phyloP scores from a whole-genome alignment of 768 basidiomycete species.

The Dacryopinax spathularia region DNA sequence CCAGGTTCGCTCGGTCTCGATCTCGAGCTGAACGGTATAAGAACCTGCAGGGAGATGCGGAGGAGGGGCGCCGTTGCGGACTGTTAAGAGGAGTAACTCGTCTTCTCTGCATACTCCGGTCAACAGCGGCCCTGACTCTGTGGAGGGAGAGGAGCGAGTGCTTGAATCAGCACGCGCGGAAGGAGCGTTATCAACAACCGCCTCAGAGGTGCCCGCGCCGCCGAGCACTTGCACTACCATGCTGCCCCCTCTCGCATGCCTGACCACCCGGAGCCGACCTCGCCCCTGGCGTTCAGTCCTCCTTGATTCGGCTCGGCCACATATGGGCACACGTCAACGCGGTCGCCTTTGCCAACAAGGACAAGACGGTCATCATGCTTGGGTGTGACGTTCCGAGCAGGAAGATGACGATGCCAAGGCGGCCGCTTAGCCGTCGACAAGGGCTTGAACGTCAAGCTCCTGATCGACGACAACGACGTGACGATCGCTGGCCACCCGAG shows the following conservation, averaged over 20 bases:
- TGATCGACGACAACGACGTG: conserved; percentile 85
- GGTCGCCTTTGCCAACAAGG: conserved; percentile 61
- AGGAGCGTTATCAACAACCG: too few species aligned
- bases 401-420: conserved; percentile 87
- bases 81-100: too few species aligned
- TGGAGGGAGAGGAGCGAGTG: too few species aligned
- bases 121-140: too few species aligned
- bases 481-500: conserved; percentile 88
- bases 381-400: conserved; percentile 81
- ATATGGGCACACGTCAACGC: conserved; percentile 85
- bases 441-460: conserved; percentile 64
- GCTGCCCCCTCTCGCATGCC: conserved; percentile 76
- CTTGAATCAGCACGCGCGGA: too few species aligned
- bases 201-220: too few species aligned
- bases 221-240: conserved; percentile 72
- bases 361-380: conserved; percentile 65
- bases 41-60: too few species aligned
- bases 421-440: conserved; percentile 75
- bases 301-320: conserved; percentile 82
- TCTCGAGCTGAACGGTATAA: too few species aligned
- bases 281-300: conserved; percentile 83
- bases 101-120: too few species aligned
- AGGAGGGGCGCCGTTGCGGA: too few species aligned
- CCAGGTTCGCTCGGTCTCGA: too few species aligned
- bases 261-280: conserved; percentile 76